Percentiles rank a stretch among this genome's conserved stretches.
phyloP scores from a whole-genome alignment of 306 rosid genomes.

The Quercus robur region DNA sequence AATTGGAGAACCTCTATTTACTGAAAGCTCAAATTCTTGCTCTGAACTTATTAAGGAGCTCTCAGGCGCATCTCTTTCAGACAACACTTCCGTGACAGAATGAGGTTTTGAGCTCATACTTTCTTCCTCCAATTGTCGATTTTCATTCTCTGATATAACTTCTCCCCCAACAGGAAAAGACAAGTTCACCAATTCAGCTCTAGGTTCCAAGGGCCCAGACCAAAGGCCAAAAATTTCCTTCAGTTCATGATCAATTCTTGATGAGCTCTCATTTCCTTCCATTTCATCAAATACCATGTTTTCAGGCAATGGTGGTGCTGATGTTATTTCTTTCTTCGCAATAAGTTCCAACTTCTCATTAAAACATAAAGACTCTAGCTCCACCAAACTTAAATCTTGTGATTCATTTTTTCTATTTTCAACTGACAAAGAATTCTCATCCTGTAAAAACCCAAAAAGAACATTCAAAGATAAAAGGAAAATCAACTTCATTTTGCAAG shows the following conservation, averaged over 20 bases:
- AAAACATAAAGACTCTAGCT: constrained; percentile 17
- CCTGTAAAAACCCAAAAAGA: constrained; percentile 25
- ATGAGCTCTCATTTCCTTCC: constrained; percentile 25
- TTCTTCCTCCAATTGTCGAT: background rate
- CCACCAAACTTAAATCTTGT: constrained; percentile 29
- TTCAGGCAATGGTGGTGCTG: constrained; percentile 35
- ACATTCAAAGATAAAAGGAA: constrained; percentile 10
- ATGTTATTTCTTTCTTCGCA: constrained; percentile 30
- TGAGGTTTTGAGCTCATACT: constrained; percentile 19
- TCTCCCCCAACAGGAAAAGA: constrained; percentile 18
- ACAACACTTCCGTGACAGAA: constrained; percentile 17
- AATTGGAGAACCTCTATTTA: background rate
- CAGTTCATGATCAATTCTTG: constrained; percentile 13
- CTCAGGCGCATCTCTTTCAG: constrained; percentile 6
- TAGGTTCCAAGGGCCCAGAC: constrained; percentile 23
- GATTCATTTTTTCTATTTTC: constrained; percentile 37
- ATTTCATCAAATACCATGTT: constrained; percentile 14
- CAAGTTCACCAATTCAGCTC: constrained; percentile 9
- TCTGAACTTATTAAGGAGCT: background rate
- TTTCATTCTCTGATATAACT: constrained; percentile 6
- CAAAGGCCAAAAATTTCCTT: background rate
- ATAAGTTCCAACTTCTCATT: constrained; percentile 28
- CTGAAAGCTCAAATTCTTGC: background rate
- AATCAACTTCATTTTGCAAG: background rate
- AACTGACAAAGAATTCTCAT: constrained; percentile 11